Conservation (phyloP, 768 basidiomycete species). For the Rhizopogon vesiculosus region DNA sequence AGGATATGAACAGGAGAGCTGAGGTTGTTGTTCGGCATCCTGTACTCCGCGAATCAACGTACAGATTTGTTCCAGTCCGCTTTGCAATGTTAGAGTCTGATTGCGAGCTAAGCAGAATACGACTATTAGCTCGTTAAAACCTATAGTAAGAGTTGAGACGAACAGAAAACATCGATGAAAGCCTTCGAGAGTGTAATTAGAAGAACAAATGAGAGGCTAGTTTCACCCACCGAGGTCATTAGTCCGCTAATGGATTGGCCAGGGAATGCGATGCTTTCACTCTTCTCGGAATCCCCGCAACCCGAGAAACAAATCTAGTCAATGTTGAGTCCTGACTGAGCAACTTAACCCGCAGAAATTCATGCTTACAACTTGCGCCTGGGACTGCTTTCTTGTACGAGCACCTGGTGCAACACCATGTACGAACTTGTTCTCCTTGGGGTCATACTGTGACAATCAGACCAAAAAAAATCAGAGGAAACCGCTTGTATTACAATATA, state of each 20-base stretch:
- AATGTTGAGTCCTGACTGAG: background rate
- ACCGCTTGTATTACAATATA: background rate
- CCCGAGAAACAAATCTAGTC: background rate
- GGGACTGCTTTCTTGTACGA: background rate
- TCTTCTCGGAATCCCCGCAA: background rate
- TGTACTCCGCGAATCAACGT: background rate
- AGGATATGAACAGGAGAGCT: background rate
- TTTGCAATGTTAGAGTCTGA: background rate
- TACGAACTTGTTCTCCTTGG: background rate
- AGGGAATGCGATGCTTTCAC: background rate
- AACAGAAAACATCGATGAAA: background rate
- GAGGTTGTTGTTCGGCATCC: background rate
- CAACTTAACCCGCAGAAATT: background rate
- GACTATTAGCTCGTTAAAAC: background rate
- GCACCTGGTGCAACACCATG: background rate
- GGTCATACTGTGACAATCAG: background rate
- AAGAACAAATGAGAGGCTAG: background rate
- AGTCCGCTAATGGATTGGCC: background rate
- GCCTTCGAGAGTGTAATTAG: background rate
- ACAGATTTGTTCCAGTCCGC: background rate
- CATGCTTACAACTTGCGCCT: background rate
- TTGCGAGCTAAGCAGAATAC: background rate
- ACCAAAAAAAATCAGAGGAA: background rate
- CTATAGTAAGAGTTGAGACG: background rate
- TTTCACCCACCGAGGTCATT: background rate